Conservation (phyloP, 306 rosid species). For the Prunus armeniaca region DNA sequence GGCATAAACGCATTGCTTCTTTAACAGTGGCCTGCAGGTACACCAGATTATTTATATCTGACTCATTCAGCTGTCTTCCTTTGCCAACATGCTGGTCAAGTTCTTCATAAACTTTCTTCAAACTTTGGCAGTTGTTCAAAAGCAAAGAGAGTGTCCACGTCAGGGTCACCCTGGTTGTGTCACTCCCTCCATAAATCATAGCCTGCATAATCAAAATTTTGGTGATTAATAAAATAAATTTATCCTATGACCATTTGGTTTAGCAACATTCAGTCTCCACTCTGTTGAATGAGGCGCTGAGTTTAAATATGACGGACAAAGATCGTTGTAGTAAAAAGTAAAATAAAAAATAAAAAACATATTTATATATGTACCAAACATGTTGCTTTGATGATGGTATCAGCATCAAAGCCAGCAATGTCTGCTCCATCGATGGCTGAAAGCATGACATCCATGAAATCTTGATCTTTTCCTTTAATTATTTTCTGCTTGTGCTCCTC, state of each 20-base stretch:
- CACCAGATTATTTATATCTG: constrained; percentile 37
- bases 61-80: constrained; percentile 40
- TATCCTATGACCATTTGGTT: too few species aligned
- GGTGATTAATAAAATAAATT: too few species aligned
- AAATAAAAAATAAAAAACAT: background rate
- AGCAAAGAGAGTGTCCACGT: constrained; percentile 38
- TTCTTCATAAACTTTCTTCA: constrained; percentile 41
- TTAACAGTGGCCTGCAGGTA: constrained; percentile 55
- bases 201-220: constrained; percentile 16
- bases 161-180: constrained; percentile 44
- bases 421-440: constrained; percentile 10
- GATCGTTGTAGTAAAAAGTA: too few species aligned
- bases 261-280: too few species aligned
- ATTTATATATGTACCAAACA: constrained; percentile 22
- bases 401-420: constrained; percentile 25
- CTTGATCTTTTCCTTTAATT: constrained; percentile 15
- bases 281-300: too few species aligned
- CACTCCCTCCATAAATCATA: constrained; percentile 41
- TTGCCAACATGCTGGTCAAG: constrained; percentile 51
- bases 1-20: constrained; percentile 49
- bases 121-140: constrained; percentile 28
- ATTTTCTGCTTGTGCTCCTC: constrained; percentile 28
- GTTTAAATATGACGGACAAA: too few species aligned
- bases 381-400: constrained; percentile 35
- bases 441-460: constrained; percentile 47